These are phyloP conservation scores for Annulohypoxylon stygium DNA, from an alignment of 495 filamentous ascomycete genomes.

Conservation along the genomic window DNA sequence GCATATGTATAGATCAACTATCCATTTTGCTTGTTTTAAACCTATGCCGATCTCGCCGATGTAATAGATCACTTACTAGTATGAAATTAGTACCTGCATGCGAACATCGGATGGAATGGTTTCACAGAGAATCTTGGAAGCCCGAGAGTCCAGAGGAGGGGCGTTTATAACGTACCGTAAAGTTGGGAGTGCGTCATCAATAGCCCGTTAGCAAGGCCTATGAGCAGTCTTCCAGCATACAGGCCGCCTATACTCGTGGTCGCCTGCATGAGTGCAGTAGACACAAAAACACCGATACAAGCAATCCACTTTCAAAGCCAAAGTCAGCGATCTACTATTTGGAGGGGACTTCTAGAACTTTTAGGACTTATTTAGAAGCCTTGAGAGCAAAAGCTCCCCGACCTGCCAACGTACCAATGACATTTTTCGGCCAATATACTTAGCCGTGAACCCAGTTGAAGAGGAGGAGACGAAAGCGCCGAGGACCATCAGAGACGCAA, in stretches of 20 bases:
- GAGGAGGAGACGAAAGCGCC: conserved; percentile 70
- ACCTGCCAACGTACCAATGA: conserved; percentile 45
- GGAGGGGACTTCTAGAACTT: not conserved
- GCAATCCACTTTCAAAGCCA: conserved; percentile 55
- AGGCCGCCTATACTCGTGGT: conserved; percentile 65
- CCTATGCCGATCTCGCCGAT: not conserved
- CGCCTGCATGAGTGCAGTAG: conserved; percentile 70
- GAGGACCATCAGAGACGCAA: conserved; percentile 71
- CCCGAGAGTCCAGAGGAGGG: not conserved
- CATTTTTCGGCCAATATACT: conserved; percentile 61
- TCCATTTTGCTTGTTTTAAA: not conserved
- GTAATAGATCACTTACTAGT: conserved; percentile 28
- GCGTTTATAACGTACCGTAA: conserved; percentile 53
- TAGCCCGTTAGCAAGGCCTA: conserved; percentile 69
- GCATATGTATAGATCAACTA: not conserved
- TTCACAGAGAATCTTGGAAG: not conserved
- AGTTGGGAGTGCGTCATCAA: conserved; percentile 73
- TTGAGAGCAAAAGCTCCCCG: not conserved
- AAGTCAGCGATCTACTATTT: not conserved
- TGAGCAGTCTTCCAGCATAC: conserved; percentile 68
- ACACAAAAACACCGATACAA: conserved; percentile 61
- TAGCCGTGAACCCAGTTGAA: conserved; percentile 65
- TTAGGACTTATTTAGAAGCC: not conserved
- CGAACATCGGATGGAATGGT: not conserved
- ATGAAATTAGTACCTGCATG: not conserved